Evolutionary conservation across 1,284 basidiomycete species (phyloP).

Genomic region (Ceratobasidium sp.): DNA sequence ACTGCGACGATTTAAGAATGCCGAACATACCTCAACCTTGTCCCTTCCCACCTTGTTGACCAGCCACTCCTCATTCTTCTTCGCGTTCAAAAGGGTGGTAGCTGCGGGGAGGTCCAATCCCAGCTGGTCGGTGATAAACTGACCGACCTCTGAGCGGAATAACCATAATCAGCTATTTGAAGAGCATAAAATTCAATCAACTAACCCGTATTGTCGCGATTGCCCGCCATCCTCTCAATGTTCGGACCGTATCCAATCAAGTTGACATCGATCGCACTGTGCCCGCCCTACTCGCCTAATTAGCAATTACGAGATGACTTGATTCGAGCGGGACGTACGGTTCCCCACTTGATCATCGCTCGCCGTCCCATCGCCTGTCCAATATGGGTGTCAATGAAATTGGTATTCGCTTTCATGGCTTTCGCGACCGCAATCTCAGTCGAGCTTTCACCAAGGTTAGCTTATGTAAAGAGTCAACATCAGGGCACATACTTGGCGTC

Average conservation of each 20-base stretch:
- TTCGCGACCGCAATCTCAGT: constrained; percentile 39
- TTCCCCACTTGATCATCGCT: constrained; percentile 39
- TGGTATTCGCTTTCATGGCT: constrained; percentile 28
- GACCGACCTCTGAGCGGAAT: constrained; percentile 37
- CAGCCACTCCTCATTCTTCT: constrained; percentile 37
- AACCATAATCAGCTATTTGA: not conserved
- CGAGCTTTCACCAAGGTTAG: constrained; percentile 7
- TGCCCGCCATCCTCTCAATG: constrained; percentile 31
- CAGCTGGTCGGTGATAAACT: constrained; percentile 40
- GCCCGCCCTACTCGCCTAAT: constrained; percentile 21
- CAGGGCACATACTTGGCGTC: constrained; percentile 40
- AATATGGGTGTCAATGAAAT: constrained; percentile 37
- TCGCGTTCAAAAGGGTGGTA: constrained; percentile 36
- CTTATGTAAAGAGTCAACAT: not conserved
- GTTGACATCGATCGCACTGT: constrained; percentile 39
- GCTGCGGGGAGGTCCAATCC: constrained; percentile 37
- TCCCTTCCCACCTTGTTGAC: constrained; percentile 38
- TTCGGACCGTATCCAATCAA: constrained; percentile 41
- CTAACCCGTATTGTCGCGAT: constrained; percentile 37
- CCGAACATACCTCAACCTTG: constrained; percentile 33
- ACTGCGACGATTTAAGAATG: not conserved
- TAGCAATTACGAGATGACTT: too few relatives aligned
- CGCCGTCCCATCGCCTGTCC: constrained; percentile 39
- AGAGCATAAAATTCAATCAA: not conserved
- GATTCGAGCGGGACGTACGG: constrained; percentile 17